These are phyloP conservation scores for Trichoderma oligosporum DNA, from an alignment of 2,329 filamentous ascomycete species.

Conservation along the genomic window DNA sequence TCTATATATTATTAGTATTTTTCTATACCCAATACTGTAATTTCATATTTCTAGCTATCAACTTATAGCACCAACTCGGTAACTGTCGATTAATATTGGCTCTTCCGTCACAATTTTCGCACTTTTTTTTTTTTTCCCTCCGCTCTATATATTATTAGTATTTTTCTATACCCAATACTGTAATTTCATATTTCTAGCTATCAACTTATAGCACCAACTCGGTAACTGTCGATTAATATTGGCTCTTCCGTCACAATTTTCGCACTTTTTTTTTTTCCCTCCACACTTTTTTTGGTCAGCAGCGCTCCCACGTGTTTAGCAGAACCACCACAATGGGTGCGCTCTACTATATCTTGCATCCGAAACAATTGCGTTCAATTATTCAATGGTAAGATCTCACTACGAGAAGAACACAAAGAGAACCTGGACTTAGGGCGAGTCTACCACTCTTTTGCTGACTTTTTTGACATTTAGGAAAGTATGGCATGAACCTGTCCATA, in stretches of 20 bases:
- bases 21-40: not conserved
- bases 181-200: not conserved
- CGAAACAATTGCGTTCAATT: conserved; percentile 73
- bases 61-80: not conserved
- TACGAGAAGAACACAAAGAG: conserved; percentile 23
- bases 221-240: not conserved
- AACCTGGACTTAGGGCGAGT: not conserved
- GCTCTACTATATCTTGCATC: conserved; percentile 72
- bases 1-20: conserved; percentile 7
- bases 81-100: not conserved
- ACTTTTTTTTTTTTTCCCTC: conserved; percentile 1
- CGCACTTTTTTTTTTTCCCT: not conserved
- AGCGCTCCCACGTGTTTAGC: not conserved
- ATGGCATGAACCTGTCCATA: conserved; percentile 93
- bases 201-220: not conserved
- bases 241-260: conserved; percentile 12
- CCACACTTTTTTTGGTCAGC: not conserved
- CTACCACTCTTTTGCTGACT: conserved; percentile 23
- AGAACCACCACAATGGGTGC: conserved; percentile 51
- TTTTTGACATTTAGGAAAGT: conserved; percentile 67
- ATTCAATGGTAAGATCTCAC: conserved; percentile 71
- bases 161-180: not conserved
- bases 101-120: not conserved
- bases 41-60: not conserved
- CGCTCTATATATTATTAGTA: conserved; percentile 4